phyloP scores from a whole-genome alignment of 2,329 filamentous ascomycete genomes.

The Aspergillus aculeatus region DNA sequence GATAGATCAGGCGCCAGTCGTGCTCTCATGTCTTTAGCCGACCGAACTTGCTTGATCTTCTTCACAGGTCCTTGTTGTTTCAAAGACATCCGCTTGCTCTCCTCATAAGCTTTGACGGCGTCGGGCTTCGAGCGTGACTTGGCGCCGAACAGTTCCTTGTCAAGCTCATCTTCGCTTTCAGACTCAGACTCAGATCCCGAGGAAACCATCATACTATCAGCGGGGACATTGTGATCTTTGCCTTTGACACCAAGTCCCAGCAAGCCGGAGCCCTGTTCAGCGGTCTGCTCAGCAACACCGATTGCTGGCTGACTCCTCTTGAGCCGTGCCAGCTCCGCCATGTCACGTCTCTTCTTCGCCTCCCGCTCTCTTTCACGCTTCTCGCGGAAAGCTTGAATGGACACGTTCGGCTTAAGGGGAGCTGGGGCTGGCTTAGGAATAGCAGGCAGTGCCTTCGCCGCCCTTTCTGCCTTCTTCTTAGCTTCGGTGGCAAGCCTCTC shows the following conservation, averaged over 20 bases:
- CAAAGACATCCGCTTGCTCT: constrained; percentile 49
- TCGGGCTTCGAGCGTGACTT: constrained; percentile 41
- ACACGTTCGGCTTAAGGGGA: constrained; percentile 34
- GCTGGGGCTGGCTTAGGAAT: constrained; percentile 27
- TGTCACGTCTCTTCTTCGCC: constrained; percentile 70
- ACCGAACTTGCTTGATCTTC: constrained; percentile 76
- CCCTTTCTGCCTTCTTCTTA: constrained; percentile 28
- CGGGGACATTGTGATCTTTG: constrained; percentile 69
- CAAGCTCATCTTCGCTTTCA: constrained; percentile 74
- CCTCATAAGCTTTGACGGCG: constrained; percentile 47
- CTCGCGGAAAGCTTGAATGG: constrained; percentile 63
- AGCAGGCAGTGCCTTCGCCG: constrained; percentile 25
- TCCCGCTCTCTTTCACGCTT: constrained; percentile 73
- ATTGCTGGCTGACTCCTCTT: constrained; percentile 55
- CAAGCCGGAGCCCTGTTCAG: constrained; percentile 76
- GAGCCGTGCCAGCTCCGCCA: constrained; percentile 68
- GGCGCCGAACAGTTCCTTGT: constrained; percentile 64
- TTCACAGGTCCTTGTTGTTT: constrained; percentile 72
- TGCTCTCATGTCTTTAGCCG: constrained; percentile 90
- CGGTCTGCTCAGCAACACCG: constrained; percentile 55
- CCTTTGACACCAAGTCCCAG: constrained; percentile 69
- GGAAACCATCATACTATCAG: constrained; percentile 85
- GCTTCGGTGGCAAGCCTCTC: constrained; percentile 32
- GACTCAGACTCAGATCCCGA: constrained; percentile 63
- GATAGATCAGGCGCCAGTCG: constrained; percentile 87